Base-by-base conservation (phyloP, 2,329 filamentous ascomycete genomes). In the Trichoderma hamatum region DNA sequence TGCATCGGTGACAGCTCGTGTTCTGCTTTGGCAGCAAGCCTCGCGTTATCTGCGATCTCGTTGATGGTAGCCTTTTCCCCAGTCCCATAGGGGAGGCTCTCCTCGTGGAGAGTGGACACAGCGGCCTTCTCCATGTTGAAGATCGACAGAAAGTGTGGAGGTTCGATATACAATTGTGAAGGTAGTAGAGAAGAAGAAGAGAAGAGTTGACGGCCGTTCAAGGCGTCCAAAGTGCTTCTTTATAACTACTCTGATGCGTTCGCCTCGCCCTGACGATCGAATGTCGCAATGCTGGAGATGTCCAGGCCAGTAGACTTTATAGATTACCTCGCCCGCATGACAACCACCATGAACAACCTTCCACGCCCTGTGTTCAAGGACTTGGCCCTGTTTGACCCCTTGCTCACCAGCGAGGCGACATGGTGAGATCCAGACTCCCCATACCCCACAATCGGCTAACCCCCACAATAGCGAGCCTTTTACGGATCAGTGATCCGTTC, bases 1-100 rank as follows among this genome's bases (percentile, higher is more conserved):
- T 77, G 51, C 21, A 56, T 5, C 24, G 56, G 46, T 43, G 71
- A 69, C 46, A 74, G 39, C 34, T 58, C 52, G 16, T 69, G 62
- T 24, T 69, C 62, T 14, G 55, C 54, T 55, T 67, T 54, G 32
- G 62, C 62, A 28, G 52, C 68, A 13, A 32, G 46, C 61, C 43
- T 61, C 24, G 54, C 62, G 16, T 51, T 51, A 21, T 64, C 67
- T 11, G 65, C 52, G 49, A 69, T 59, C 30, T 63, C 52, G 30
- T 69, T 69, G 28, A 69, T 58, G 14, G 26, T 36, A 30, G 34
- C 51, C 32, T 64, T 69, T 30, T 69, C 60, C 34, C 55, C 55
- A 9, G 54, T 11, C 43, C 51, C 64, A n/a, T 61, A 43, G 32
- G 55, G 55, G 65, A 68, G 65, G 24, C 49, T 46, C 56, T 68